Evolutionary conservation across 1,284 basidiomycete genomes (phyloP).

Genomic region (Pseudozyma tsukubaensis): DNA sequence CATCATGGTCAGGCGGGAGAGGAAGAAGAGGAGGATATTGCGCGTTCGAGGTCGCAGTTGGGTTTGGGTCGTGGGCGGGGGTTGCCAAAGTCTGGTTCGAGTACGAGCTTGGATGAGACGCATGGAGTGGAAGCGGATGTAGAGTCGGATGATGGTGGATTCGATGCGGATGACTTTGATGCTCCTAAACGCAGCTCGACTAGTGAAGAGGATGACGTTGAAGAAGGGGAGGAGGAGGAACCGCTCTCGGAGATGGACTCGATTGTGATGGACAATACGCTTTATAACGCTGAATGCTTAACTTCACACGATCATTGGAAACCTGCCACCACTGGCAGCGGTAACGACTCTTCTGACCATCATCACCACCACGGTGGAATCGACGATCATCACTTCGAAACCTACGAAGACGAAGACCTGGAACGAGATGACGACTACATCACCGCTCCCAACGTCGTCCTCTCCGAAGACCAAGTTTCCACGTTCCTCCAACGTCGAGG

Average conservation of each 20-base stretch:
- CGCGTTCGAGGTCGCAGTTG: not conserved
- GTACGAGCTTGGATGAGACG: conserved; percentile 15
- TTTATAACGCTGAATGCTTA: conserved; percentile 62
- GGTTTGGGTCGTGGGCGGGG: too few relatives aligned
- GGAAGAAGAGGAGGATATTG: conserved; percentile 16
- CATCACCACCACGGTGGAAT: conserved; percentile 1
- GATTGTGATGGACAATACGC: conserved; percentile 57
- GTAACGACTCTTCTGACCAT: too few relatives aligned
- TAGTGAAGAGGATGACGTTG: conserved; percentile 23
- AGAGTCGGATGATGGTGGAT: conserved; percentile 30
- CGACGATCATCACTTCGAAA: conserved; percentile 43
- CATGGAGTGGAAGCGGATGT: conserved; percentile 36
- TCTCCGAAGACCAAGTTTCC: conserved; percentile 39
- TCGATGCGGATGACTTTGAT: conserved; percentile 18
- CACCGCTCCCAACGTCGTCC: conserved; percentile 47
- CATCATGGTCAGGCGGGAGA: conserved; percentile 29
- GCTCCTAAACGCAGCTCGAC: conserved; percentile 2
- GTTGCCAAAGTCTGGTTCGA: conserved; percentile 15
- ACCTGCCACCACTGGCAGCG: not conserved
- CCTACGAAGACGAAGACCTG: conserved; percentile 39
- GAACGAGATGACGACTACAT: conserved; percentile 46
- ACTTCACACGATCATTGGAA: conserved; percentile 57
- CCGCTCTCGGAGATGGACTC: conserved; percentile 34
- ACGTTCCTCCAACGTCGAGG: conserved; percentile 34
- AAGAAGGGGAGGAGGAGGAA: conserved; percentile 29